These are phyloP conservation scores for Ensete glaucum DNA, from an alignment of 176 grass and related monocot species.

Conservation along the genomic window DNA sequence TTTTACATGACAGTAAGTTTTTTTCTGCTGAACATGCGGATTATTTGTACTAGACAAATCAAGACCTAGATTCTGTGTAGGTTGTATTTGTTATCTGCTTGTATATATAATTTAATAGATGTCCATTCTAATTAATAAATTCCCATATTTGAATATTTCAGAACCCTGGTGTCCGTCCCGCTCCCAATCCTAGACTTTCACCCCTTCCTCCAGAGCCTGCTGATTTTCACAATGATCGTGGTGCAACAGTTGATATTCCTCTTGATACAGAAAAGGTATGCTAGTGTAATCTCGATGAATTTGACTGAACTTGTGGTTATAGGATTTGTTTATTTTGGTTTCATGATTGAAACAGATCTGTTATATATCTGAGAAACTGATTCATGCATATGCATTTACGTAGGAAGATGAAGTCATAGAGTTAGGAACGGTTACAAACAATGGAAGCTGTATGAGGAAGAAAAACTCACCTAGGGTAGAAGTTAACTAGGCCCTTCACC, in stretches of 20 bases:
- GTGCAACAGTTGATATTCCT: constrained; percentile 39
- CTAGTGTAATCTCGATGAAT: not conserved
- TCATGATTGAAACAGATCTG: not conserved
- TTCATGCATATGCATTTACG: not conserved
- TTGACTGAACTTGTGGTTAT: not conserved
- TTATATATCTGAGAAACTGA: not conserved
- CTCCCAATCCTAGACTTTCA: constrained; percentile 40
- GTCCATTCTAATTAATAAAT: not conserved
- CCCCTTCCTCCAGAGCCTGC: constrained; percentile 50
- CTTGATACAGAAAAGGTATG: constrained; percentile 42
- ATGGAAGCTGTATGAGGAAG: too few relatives aligned
- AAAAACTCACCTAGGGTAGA: too few relatives aligned
- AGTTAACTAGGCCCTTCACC: too few relatives aligned
- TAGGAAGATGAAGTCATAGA: not conserved
- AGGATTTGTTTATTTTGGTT: not conserved
- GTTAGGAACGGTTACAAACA: too few relatives aligned
- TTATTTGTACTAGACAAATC: not conserved
- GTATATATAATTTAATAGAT: not conserved
- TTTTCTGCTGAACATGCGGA: not conserved
- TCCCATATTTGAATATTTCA: not conserved
- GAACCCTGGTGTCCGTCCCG: constrained; percentile 8
- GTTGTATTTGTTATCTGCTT: not conserved
- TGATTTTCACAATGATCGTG: constrained; percentile 43
- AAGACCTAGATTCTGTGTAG: not conserved
- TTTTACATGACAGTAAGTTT: constrained; percentile 14